Evolutionary conservation across 495 filamentous ascomycete species (phyloP), one percentile per base, ranked within the genome.

Genomic region (Penicillium canariense): DNA sequence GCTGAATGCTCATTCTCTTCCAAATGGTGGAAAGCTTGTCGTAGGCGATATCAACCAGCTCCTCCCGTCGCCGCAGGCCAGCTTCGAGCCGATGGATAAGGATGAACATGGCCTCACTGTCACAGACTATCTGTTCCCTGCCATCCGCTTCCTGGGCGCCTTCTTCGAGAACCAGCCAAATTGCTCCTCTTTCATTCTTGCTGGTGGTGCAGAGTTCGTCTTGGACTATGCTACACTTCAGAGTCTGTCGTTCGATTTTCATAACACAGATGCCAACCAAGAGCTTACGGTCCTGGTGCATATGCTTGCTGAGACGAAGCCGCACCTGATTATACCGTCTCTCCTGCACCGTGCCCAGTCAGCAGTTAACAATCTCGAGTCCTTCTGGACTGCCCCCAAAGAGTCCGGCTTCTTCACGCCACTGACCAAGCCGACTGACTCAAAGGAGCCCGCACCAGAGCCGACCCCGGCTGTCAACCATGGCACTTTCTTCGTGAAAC

Each of bases 221-320:
- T 74, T 99, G 26, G 89, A 96, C 62, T 81, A 96, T 50, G 85
- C 84, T 26, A 87, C 87, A 9, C 79, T 91, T 23, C 85, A 91
- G 15, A 88, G 88, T 64, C 77, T 96, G 46, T 79, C 86, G 2
- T 84, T 84, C 54, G 83, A 90, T 60, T 91, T 93, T 63, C 83
- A 85, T 43, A 84, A 84, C 22, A 81, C 82, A 6, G 69, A 75
- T 45, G 84, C 86, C 7, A 84, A 76, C 40, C 81, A 84, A 30
- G 82, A 85, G 48, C 74, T 96, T 26, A 79, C 82, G 7, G 81
- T 82, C 14, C 85, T 94, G n/a, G 73, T 96, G 14, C 84, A 92
- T 54, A 79, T 86, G 57, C 79, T 96, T 52, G 83, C 91, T 30
- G 95, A 97, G 64, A 83, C 84, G 14, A 91, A 88, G 61, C 87